phyloP scores from a whole-genome alignment of 345 rosid genomes.

The Citrus glauca region DNA sequence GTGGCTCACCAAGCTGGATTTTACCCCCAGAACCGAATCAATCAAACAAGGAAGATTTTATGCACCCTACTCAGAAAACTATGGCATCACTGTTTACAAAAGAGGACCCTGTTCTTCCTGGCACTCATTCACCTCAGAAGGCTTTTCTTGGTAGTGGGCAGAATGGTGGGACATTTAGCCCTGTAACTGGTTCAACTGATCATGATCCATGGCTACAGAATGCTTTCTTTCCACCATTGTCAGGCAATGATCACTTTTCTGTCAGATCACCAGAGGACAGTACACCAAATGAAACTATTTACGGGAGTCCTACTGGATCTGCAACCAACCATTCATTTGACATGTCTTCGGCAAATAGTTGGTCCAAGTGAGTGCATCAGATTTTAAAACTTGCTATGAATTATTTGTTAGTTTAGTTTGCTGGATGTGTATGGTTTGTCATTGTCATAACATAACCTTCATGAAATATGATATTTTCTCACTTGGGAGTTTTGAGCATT shows the following conservation, averaged over 20 bases:
- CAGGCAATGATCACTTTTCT: slow-evolving; percentile 43
- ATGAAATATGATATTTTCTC: slow-evolving; percentile 1
- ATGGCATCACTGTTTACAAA: slow-evolving; percentile 62
- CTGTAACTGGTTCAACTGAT: slow-evolving; percentile 49
- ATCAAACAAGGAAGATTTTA: slow-evolving; percentile 47
- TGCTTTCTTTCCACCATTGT: slow-evolving; percentile 56
- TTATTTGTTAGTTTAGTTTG: background rate
- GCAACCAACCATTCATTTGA: slow-evolving; percentile 51
- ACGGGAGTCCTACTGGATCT: slow-evolving; percentile 53
- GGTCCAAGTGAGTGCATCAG: slow-evolving; percentile 73
- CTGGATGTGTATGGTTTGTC: background rate
- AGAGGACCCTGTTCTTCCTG: slow-evolving; percentile 54
- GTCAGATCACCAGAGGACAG: slow-evolving; percentile 38
- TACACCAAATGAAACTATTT: slow-evolving; percentile 38
- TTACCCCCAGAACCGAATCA: slow-evolving; percentile 42
- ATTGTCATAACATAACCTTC: slow-evolving; percentile 8
- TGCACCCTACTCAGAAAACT: slow-evolving; percentile 51
- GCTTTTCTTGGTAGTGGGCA: slow-evolving; percentile 53
- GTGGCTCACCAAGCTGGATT: slow-evolving; percentile 59
- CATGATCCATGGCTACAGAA: slow-evolving; percentile 77
- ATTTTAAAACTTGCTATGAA: slow-evolving; percentile 13
- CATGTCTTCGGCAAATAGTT: slow-evolving; percentile 49
- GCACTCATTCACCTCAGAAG: slow-evolving; percentile 58
- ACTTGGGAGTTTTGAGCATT: background rate
- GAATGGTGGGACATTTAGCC: slow-evolving; percentile 55